phyloP scores from a whole-genome alignment of 495 filamentous ascomycete genomes.

The Cercophora sp. region DNA sequence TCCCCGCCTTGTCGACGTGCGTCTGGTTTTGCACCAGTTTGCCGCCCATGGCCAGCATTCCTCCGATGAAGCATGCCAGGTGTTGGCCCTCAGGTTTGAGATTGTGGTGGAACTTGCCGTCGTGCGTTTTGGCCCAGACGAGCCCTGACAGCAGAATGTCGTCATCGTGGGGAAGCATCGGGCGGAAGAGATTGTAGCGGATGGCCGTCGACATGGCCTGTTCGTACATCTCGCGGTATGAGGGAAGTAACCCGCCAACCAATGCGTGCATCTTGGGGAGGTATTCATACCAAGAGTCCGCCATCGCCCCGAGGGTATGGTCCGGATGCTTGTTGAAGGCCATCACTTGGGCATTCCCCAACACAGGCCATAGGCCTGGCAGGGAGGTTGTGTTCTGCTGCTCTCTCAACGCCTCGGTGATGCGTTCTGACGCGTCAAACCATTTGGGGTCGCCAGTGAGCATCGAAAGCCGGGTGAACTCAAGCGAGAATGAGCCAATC shows the following conservation, averaged over 20 bases:
- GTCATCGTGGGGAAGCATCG: constrained; percentile 46
- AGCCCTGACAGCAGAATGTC: constrained; percentile 50
- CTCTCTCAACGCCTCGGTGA: constrained; percentile 67
- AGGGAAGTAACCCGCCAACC: constrained; percentile 66
- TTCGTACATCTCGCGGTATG: constrained; percentile 75
- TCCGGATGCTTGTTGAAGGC: constrained; percentile 29
- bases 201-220: constrained; percentile 59
- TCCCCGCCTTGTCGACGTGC: constrained; percentile 66
- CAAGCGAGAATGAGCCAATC: constrained; percentile 72
- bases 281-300: constrained; percentile 84
- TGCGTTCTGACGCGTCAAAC: constrained; percentile 80
- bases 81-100: constrained; percentile 42
- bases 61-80: constrained; percentile 69
- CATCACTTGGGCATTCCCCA: constrained; percentile 31
- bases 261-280: constrained; percentile 67
- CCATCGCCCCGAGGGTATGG: constrained; percentile 69
- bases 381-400: constrained; percentile 61
- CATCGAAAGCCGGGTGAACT: constrained; percentile 82
- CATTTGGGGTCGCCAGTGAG: constrained; percentile 77
- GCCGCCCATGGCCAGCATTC: constrained; percentile 78
- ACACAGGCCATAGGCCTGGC: constrained; percentile 56
- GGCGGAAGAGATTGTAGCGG: constrained; percentile 65
- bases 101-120: constrained; percentile 53
- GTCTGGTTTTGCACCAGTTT: constrained; percentile 60
- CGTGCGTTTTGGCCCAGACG: constrained; percentile 60